Conservation (phyloP, 148 eudicot genomes). For the Rhododendron henanense region DNA sequence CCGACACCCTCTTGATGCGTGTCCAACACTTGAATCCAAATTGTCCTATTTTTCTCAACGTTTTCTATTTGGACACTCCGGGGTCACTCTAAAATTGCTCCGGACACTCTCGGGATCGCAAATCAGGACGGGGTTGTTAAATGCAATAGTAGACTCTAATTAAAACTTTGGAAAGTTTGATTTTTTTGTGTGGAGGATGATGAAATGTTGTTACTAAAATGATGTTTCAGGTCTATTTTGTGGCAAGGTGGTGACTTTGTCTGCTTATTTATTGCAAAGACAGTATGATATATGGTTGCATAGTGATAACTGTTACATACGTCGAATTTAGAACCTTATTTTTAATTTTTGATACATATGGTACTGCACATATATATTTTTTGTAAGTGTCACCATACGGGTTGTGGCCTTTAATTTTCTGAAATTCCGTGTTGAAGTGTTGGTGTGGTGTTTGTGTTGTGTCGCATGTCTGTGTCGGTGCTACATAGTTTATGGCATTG, state of each 20-base stretch:
- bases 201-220: no score
- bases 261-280: no score
- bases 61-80: background rate
- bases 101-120: background rate
- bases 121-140: background rate
- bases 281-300: background rate
- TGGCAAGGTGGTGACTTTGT: no score
- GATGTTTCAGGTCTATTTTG: no score
- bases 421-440: background rate
- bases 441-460: background rate
- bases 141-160: background rate
- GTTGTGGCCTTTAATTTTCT: background rate
- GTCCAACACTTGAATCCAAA: background rate
- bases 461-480: background rate
- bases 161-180: background rate
- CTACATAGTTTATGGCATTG: background rate
- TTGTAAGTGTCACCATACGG: background rate
- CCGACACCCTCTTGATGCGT: background rate
- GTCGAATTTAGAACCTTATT: no score
- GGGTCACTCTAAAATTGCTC: background rate
- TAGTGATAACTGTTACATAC: background rate
- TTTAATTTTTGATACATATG: background rate
- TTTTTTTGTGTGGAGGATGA: background rate
- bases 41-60: background rate
- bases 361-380: background rate